Evolutionary conservation across 1,139 yeast species (phyloP).

Genomic region (Yamadazyma atlantica): DNA sequence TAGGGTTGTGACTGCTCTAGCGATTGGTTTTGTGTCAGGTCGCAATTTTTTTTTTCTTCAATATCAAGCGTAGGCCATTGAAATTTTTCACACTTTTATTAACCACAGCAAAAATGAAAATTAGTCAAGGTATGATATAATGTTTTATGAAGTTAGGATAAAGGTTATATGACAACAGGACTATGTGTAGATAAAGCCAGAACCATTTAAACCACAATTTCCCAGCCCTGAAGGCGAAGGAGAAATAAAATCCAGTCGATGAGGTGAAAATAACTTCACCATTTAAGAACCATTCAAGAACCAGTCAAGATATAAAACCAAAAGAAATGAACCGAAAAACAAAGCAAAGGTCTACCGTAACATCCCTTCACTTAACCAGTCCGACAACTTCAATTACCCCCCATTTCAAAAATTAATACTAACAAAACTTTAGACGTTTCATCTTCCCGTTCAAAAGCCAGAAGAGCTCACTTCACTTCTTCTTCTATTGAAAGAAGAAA

Average conservation of each 20-base stretch:
- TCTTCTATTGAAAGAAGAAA: conserved; percentile 96
- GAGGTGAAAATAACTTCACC: too few species aligned
- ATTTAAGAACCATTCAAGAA: too few species aligned
- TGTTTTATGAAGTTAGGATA: neutral
- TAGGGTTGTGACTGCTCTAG: conserved; percentile 1
- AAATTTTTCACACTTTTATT: conserved; percentile 1
- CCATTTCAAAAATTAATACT: too few species aligned
- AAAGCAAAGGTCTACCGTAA: too few species aligned
- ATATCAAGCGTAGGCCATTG: neutral
- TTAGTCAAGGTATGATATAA: conserved; percentile 4
- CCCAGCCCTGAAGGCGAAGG: too few species aligned
- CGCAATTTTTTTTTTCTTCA: neutral
- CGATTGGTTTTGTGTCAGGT: neutral
- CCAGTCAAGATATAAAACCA: too few species aligned
- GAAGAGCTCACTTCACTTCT: conserved; percentile 99
- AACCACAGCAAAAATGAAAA: conserved; percentile 2
- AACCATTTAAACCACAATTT: too few species aligned
- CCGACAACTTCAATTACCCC: too few species aligned
- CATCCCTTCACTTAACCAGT: too few species aligned
- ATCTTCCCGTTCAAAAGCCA: conserved; percentile 98
- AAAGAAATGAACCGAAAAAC: too few species aligned
- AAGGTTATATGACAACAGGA: neutral
- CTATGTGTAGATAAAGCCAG: neutral
- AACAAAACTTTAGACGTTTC: conserved; percentile 78
- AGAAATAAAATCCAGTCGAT: too few species aligned